Base-by-base conservation (phyloP, 1,284 basidiomycete genomes). In the Fomitopsis schrenkii region DNA sequence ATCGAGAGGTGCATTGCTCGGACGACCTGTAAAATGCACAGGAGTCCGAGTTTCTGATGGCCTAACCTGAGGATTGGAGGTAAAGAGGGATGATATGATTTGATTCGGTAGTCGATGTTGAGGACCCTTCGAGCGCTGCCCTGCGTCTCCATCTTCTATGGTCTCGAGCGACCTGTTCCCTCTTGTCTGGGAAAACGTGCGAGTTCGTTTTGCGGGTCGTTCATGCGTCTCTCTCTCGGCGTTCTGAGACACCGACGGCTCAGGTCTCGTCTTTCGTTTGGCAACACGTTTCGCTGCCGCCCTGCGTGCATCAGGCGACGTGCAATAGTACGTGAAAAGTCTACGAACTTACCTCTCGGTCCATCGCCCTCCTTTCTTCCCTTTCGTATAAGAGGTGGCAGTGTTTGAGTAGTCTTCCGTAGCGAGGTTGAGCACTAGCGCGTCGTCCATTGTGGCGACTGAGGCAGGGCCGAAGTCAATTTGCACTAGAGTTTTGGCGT, bases 61-160 rank as follows among this genome's bases (percentile, higher is more conserved):
- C 19, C 85, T 80, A 30, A 91, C 72, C 73, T 83, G 86, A 8
- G 88, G 92, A 69, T 92, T 93, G 63, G 85, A 92, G 0, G 93
- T 88, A 79, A 98, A 98, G 3, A 98, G 82, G 3, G 94, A 96
- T 0, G 95, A 97, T 66, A 97, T 94, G 63, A 95, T 80, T 71
- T 95, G 93, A 5, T 83, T 80, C 5, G 79, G 77, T 50, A 76
- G 76, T 45, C 75, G 69, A 66, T 73, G 65, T 63, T 70, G 63
- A 66, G 68, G 61, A 65, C 3, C 28, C 14, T 26, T 33, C 14
- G 61, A 53, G 22, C 65, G 63, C 46, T 68, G 66, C 17, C 63
- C 60, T 53, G 55, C 59, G 45, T 66, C 48, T 33, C 30, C 28
- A 50, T 46, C n/a, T 26, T 46, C 22, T 1, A 14, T 17, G 28